Base-by-base conservation (phyloP, 805 yeast genomes). In the Wickerhamomyces xylosicus region DNA sequence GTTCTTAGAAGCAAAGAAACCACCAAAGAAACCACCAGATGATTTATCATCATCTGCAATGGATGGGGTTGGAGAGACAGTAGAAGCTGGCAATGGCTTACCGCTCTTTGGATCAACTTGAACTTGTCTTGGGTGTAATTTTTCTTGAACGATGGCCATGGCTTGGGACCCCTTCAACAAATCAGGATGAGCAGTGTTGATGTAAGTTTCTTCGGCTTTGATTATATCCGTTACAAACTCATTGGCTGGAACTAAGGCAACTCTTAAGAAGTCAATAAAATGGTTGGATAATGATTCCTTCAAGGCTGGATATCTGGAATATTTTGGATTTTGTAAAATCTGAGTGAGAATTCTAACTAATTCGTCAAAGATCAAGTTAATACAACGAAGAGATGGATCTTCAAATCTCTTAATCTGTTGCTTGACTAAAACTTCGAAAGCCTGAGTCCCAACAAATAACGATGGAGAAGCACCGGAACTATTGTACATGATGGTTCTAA, bases 131-230 rank as follows among this genome's bases (percentile, higher is more conserved):
- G 69, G 64, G 44, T 64, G 92, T 62, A 86, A 64, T 59, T 77
- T 85, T 49, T 92, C 97, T 58, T 85, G 67, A 27, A 92, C 95
- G 59, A 86, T 79, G 4, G 84, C 78, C 92, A 90, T 82, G 5
- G 97, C 97, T 54, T 83, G 89, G 27, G 95, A 81, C 35, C 98
- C 98, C 59, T 85, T 89, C 51, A 92, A 71, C 54, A 92, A 75
- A 59, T 92, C 97, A 4, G 97, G 97, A 57, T 92, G 98, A 2
- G 95, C 97, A 4, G 98, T 92, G 63, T 92, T 92, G 50, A 92
- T 87, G 61, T 92, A 92, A 3, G 95, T 81, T 54, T 89, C 90
- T 63, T 92, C 98, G 43, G 95, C 69, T 42, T 62, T 67, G 49
- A 92, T 86, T 42, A 92, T 71, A 59, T 92, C 97, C 27, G 69